Evolutionary conservation across 2,329 filamentous ascomycete genomes (phyloP).

Genomic region (Colletotrichum orbiculare): DNA sequence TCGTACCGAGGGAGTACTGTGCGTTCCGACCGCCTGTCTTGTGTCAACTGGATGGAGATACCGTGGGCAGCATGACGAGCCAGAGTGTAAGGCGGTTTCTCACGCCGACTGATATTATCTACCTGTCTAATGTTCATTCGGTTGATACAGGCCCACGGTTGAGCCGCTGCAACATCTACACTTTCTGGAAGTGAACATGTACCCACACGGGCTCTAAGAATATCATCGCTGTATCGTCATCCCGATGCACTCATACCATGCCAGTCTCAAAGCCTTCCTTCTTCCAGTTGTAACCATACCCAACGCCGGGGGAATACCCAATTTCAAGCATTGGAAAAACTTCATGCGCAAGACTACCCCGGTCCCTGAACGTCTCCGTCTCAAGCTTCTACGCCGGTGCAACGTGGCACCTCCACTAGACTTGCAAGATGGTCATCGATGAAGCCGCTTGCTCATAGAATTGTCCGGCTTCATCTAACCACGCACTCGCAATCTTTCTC

Average conservation of each 20-base stretch:
- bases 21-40: background rate
- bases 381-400: too few species aligned
- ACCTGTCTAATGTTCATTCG: slow-evolving; percentile 22
- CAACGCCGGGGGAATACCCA: slow-evolving; percentile 31
- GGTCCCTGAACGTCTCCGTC: too few species aligned
- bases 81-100: slow-evolving; percentile 1
- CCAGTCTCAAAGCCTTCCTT: slow-evolving; percentile 6
- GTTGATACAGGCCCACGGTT: slow-evolving; percentile 13
- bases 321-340: slow-evolving; percentile 10
- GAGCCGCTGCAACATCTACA: slow-evolving; percentile 22
- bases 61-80: too few species aligned
- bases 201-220: slow-evolving; percentile 18
- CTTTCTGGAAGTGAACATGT: slow-evolving; percentile 1
- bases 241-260: slow-evolving; percentile 23
- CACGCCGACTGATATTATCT: slow-evolving; percentile 23
- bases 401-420: too few species aligned
- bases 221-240: slow-evolving; percentile 24
- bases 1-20: slow-evolving; percentile 4
- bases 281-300: slow-evolving; percentile 14
- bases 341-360: too few species aligned
- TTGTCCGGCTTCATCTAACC: too few species aligned
- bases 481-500: background rate
- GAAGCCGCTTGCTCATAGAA: too few species aligned
- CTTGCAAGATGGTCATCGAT: too few species aligned
- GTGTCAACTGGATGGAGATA: too few species aligned